Conservation (phyloP, 2,329 filamentous ascomycete genomes). For the Fusarium robinianum region DNA sequence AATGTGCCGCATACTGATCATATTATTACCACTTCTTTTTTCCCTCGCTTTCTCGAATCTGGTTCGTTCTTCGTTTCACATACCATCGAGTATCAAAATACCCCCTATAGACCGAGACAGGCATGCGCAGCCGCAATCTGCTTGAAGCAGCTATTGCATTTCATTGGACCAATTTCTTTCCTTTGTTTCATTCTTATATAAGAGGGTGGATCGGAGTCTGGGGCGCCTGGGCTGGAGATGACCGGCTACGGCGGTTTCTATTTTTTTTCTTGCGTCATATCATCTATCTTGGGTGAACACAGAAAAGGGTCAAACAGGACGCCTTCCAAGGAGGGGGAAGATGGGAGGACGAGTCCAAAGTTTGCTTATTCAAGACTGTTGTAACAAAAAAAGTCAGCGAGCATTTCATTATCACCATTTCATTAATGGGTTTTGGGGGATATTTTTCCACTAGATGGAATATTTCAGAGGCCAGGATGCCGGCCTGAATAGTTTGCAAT, state of each 20-base stretch:
- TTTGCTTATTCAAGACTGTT: slow-evolving; percentile 31
- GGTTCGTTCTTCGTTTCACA: slow-evolving; percentile 34
- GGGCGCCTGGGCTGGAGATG: slow-evolving; percentile 34
- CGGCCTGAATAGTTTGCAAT: slow-evolving; percentile 28
- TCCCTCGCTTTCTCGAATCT: slow-evolving; percentile 27
- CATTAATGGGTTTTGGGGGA: slow-evolving; percentile 18
- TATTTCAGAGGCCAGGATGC: slow-evolving; percentile 30
- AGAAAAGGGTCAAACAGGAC: slow-evolving; percentile 30
- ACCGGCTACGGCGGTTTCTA: slow-evolving; percentile 22
- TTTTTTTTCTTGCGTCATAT: slow-evolving; percentile 23
- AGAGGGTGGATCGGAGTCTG: slow-evolving; percentile 34
- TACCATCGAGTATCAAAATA: slow-evolving; percentile 44
- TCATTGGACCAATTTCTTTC: slow-evolving; percentile 39
- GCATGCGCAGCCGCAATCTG: slow-evolving; percentile 37
- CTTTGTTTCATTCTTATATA: slow-evolving; percentile 40
- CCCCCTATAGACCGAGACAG: slow-evolving; percentile 45
- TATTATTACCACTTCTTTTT: slow-evolving; percentile 30
- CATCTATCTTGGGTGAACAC: slow-evolving; percentile 20
- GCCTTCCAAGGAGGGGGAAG: slow-evolving; percentile 12
- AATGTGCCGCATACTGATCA: slow-evolving; percentile 30
- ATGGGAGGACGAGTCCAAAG: slow-evolving; percentile 13
- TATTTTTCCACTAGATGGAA: slow-evolving; percentile 23
- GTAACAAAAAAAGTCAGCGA: slow-evolving; percentile 30
- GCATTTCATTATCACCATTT: slow-evolving; percentile 25
- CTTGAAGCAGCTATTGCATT: slow-evolving; percentile 38